Percentiles rank a stretch among this genome's conserved stretches.
Conservation (phyloP, 1,284 basidiomycete species). For the Gymnopus androsaceus region DNA sequence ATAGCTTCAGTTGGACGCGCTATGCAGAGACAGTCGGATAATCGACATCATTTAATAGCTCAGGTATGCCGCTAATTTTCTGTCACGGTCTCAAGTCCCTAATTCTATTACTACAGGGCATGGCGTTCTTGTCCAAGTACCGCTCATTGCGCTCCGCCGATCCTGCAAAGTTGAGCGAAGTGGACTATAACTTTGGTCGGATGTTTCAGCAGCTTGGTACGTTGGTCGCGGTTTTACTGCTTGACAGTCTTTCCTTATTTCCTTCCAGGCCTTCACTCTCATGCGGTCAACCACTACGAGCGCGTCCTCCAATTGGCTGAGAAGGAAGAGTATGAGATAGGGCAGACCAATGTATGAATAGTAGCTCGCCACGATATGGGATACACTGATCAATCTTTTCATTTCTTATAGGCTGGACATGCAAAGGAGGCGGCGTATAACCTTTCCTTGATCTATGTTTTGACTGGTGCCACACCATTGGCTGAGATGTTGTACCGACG, state of each 20-base stretch:
- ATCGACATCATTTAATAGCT: slow-evolving; percentile 83
- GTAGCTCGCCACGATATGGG: no score
- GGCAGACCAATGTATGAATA: slow-evolving; percentile 9
- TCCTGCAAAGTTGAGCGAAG: slow-evolving; percentile 61
- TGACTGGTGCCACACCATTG: slow-evolving; percentile 70
- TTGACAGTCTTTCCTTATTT: neutral
- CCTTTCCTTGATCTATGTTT: slow-evolving; percentile 78
- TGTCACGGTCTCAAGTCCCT: neutral
- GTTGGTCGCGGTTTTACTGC: neutral
- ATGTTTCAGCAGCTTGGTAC: slow-evolving; percentile 89
- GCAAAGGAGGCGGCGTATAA: slow-evolving; percentile 86
- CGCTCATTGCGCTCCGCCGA: slow-evolving; percentile 53
- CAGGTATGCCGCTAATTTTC: slow-evolving; percentile 48
- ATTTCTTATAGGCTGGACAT: no score
- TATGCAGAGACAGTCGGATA: slow-evolving; percentile 93
- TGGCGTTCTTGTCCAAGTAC: slow-evolving; percentile 83
- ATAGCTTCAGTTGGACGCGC: slow-evolving; percentile 87
- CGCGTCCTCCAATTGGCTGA: slow-evolving; percentile 67
- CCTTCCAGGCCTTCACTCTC: slow-evolving; percentile 68
- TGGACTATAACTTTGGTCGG: slow-evolving; percentile 91
- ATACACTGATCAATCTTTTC: no score
- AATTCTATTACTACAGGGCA: slow-evolving; percentile 49
- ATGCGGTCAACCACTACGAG: slow-evolving; percentile 85
- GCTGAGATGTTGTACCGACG: slow-evolving; percentile 65
- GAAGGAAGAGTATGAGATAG: slow-evolving; percentile 21